Percentiles rank a stretch among this genome's conserved stretches.
Conservation (phyloP, 208 protist species). For the Angomonas deanei region DNA sequence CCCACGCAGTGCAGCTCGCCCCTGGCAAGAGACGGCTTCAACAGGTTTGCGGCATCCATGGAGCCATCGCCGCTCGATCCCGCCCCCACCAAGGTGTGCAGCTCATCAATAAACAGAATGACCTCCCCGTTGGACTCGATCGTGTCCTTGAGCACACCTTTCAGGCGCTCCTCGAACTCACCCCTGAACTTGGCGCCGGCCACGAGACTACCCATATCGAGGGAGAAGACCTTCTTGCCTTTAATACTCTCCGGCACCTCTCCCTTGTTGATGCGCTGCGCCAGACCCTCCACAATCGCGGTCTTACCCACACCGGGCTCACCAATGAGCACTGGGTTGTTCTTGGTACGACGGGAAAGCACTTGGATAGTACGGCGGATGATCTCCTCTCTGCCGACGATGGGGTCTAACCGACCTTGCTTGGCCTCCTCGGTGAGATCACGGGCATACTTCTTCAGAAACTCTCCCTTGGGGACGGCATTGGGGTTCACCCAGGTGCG, state of each 20-base stretch:
- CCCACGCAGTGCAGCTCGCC: slow-evolving; percentile 96
- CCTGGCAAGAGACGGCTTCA: slow-evolving; percentile 97
- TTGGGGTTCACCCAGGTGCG: slow-evolving; percentile 84
- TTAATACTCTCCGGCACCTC: slow-evolving; percentile 91
- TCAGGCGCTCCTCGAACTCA: slow-evolving; percentile 99
- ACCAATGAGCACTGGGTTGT: slow-evolving; percentile 99
- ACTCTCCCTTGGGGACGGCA: slow-evolving; percentile 81
- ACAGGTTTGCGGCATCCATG: slow-evolving; percentile 98
- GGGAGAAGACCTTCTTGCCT: slow-evolving; percentile 77
- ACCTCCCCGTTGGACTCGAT: slow-evolving; percentile 92
- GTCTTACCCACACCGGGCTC: slow-evolving; percentile 94
- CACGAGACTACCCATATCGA: slow-evolving; percentile 99
- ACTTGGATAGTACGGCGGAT: slow-evolving; percentile 97
- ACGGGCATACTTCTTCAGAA: slow-evolving; percentile 95
- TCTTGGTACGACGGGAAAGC: slow-evolving; percentile 97
- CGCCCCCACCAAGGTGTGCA: slow-evolving; percentile 98
- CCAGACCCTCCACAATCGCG: slow-evolving; percentile 91
- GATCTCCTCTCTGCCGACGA: slow-evolving; percentile 99
- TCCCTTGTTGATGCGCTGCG: slow-evolving; percentile 89
- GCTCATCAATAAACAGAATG: slow-evolving; percentile 99
- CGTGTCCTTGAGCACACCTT: slow-evolving; percentile 98
- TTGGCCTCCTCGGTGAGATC: slow-evolving; percentile 93
- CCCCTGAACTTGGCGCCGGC: slow-evolving; percentile 99
- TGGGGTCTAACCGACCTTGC: slow-evolving; percentile 95
- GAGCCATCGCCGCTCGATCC: slow-evolving; percentile 88